A percentile compares a stretch with the other conserved stretches of the same genome.
phyloP scores from a whole-genome alignment of 805 yeast genomes.

The Sugiyamaella americana region DNA sequence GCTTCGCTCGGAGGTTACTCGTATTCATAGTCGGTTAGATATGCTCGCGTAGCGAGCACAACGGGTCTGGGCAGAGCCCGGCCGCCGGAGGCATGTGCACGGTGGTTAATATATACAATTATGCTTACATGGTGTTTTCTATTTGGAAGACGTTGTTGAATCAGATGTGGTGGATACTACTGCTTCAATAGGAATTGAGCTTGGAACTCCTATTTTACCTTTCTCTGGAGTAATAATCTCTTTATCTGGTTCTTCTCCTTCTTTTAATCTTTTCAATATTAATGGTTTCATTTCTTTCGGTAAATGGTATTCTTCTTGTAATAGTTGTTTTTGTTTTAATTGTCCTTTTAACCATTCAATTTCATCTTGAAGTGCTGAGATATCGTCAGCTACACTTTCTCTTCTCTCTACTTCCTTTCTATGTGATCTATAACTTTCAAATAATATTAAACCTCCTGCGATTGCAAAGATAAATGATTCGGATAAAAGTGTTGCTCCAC shows the following conservation, averaged over 20 bases:
- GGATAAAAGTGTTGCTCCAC: constrained; percentile 72
- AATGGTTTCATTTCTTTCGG: constrained; percentile 43
- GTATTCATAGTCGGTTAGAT: too few species aligned
- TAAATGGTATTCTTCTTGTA: constrained; percentile 45
- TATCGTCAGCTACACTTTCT: constrained; percentile 67
- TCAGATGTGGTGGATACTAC: background rate
- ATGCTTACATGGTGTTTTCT: too few species aligned
- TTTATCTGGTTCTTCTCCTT: constrained; percentile 2
- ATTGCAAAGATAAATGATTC: constrained; percentile 74
- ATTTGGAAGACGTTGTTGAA: too few species aligned
- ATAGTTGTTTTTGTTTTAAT: constrained; percentile 30
- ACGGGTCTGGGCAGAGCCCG: too few species aligned
- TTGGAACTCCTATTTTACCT: background rate
- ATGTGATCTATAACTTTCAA: constrained; percentile 63
- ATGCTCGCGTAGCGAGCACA: too few species aligned
- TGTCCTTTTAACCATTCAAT: constrained; percentile 47
- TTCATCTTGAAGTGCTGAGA: constrained; percentile 62
- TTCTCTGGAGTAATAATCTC: background rate
- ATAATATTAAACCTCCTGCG: constrained; percentile 69
- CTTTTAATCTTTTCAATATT: constrained; percentile 7
- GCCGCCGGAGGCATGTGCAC: too few species aligned
- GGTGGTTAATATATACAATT: too few species aligned
- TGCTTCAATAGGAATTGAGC: background rate
- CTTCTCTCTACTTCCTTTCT: constrained; percentile 56
- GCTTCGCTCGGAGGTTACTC: too few species aligned